Base-by-base conservation (phyloP, 495 filamentous ascomycete genomes). In the Talaromyces ruber region DNA sequence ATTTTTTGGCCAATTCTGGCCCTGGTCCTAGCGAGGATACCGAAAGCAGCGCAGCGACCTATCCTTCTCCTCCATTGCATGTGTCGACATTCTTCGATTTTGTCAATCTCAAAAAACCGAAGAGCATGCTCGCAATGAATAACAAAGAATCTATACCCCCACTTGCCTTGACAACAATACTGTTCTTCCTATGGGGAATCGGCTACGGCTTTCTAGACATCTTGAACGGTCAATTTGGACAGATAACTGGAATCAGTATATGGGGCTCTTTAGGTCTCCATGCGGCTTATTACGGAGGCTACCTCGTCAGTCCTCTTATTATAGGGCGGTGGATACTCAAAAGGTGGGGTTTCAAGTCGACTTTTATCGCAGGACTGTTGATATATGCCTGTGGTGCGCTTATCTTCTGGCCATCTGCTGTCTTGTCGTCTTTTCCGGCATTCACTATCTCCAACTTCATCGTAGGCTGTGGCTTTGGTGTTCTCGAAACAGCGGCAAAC, bases 181-280 rank as follows among this genome's bases (percentile, higher is more conserved):
- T 93, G 3, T 93, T 92, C 74, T 93, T 95, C 72, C 78, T 94
- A 6, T 93, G 88, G 91, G 90, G 92, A 0, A 90, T 96, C 64
- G 87, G 88, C 0, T 94, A 95, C 69, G 90, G 91, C 14, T 81
- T 96, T 28, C 79, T 95, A 11, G 86, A 89, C 61, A 81, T 86
- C 1, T 79, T 95, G 50, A 93, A 94, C 67, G 72, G 76, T 5
- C 81, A 83, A 63, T 84, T 85, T 62, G 74, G 82, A 65, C 64
- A 62, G 2, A 77, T 85, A 26, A 72, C 79, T 4, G 58, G 78
- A 59, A 64, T 88, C 9, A 74, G 72, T 51, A 47, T 68, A 3
- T 79, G 76, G 67, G 72, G 82, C 59, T 81, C 81, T 8, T 64
- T 86, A 57, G 85, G 83, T 12, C 74, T 87, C 18, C 86, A 89